Evolutionary conservation across 1,139 yeast genomes (phyloP).

Genomic region (Taiozyma sp.): DNA sequence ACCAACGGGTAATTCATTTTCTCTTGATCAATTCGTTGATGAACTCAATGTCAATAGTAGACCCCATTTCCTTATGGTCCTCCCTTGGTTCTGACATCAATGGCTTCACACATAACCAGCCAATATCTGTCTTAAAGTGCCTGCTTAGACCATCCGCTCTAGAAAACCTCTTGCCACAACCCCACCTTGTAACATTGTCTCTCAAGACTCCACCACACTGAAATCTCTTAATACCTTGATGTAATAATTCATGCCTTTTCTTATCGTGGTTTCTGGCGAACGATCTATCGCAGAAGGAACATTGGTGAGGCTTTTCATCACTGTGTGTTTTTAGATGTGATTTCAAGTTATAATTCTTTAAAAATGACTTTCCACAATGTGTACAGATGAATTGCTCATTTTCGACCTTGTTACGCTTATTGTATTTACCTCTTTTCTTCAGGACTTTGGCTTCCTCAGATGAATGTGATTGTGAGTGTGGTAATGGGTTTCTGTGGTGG

Average conservation of each 20-base stretch:
- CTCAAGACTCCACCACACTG: constrained; percentile 48
- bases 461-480: neutral
- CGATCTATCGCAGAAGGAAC: constrained; percentile 41
- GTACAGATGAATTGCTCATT: constrained; percentile 34
- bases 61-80: constrained; percentile 2
- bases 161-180: constrained; percentile 54
- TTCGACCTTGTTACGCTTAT: neutral
- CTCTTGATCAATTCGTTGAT: constrained; percentile 2
- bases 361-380: constrained; percentile 44
- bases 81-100: constrained; percentile 44
- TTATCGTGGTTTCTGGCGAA: constrained; percentile 56
- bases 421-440: constrained; percentile 9
- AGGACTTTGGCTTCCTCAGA: constrained; percentile 3
- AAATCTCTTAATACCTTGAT: constrained; percentile 49
- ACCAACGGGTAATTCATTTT: neutral
- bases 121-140: constrained; percentile 54
- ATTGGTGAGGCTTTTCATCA: constrained; percentile 47
- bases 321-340: constrained; percentile 54
- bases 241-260: constrained; percentile 50
- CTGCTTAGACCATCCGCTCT: constrained; percentile 49
- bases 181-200: constrained; percentile 49
- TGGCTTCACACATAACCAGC: constrained; percentile 51
- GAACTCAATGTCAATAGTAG: neutral
- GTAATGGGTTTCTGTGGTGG: neutral
- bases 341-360: constrained; percentile 49